Evolutionary conservation across 805 yeast species (phyloP), one percentile per base, ranked within the genome.

Genomic region (Saccharomyces jurei): DNA sequence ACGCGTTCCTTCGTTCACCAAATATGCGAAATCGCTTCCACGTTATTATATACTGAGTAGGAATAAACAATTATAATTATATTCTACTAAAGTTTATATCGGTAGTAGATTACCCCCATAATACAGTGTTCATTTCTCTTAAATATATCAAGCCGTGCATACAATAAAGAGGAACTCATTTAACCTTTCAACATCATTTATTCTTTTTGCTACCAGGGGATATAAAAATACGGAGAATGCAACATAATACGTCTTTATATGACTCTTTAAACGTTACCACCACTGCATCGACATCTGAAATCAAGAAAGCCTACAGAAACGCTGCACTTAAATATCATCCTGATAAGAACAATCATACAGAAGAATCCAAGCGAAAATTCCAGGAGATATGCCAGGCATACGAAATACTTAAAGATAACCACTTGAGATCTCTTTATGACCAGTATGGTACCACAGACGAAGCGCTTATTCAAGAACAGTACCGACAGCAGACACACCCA

Each of bases 351-450:
- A 73, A 74, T 54, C 79, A 75, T 57, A 69, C 79, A 17, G 79
- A 78, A 6, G 76, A 71, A 29, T 73, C 79, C 41, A 80, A 81
- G 3, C 77, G 75, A 55, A 72, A 69, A 56, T 87, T 86, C 70
- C 83, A 83, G 69, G 80, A 78, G 52, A 75, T 86, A 46, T 80
- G 84, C 2, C 75, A 77, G 49, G 91, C 92, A 0, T 87, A 87
- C 66, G 86, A 85, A 58, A 73, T 81, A 5, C 71, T 87, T 32
- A 72, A 76, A 41, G 81, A 84, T 63, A 65, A 68, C 1, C 66
- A 67, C 2, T 72, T 74, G 52, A 71, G 86, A 46, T 56, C 63
- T 6, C 63, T 78, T 9, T 85, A 84, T 63, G 88, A 85, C 58
- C 64, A 59, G 17, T 79, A 74, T 59, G 86, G 86, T 6, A 64